phyloP scores from a whole-genome alignment of 805 yeast species.

The Candida palmyrensis region DNA sequence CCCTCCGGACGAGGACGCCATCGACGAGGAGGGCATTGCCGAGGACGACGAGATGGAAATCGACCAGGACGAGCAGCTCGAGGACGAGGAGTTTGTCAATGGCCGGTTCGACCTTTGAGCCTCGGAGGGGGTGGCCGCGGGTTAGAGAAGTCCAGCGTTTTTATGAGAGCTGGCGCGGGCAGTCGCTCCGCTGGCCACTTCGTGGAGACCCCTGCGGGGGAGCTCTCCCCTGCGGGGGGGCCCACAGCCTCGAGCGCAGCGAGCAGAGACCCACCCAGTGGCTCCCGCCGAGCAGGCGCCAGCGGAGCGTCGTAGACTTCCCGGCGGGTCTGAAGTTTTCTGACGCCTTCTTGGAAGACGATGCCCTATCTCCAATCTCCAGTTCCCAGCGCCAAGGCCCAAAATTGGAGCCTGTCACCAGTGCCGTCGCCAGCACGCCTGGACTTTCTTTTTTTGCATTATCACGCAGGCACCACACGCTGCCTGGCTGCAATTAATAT shows the following conservation, averaged over 20 bases:
- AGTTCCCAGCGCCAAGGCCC: too few relatives aligned
- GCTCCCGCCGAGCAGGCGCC: slow-evolving; percentile 1
- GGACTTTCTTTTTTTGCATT: too few relatives aligned
- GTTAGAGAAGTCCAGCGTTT: too few relatives aligned
- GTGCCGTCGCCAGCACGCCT: too few relatives aligned
- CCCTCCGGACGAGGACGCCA: slow-evolving; percentile 81
- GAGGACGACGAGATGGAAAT: slow-evolving; percentile 44
- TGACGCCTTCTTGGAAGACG: neutral
- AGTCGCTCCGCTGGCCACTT: neutral
- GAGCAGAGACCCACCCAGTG: slow-evolving; percentile 1
- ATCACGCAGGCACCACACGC: too few relatives aligned
- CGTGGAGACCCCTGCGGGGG: slow-evolving; percentile 1
- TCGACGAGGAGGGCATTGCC: slow-evolving; percentile 58
- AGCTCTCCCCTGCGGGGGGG: neutral
- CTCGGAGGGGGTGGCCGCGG: too few relatives aligned
- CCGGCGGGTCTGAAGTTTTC: neutral
- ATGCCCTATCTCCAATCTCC: neutral
- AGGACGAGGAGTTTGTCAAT: slow-evolving; percentile 75
- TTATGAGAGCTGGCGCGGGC: too few relatives aligned
- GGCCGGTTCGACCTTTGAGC: slow-evolving; percentile 77
- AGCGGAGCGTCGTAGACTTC: neutral
- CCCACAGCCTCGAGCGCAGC: neutral
- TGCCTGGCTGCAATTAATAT: too few relatives aligned
- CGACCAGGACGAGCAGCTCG: slow-evolving; percentile 60
- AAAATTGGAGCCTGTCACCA: too few relatives aligned